A percentile compares a stretch with the other conserved stretches of the same genome.
These are phyloP conservation scores for Aspergillus olivimuriae DNA, from an alignment of 495 filamentous ascomycete genomes.

Conservation along the genomic window DNA sequence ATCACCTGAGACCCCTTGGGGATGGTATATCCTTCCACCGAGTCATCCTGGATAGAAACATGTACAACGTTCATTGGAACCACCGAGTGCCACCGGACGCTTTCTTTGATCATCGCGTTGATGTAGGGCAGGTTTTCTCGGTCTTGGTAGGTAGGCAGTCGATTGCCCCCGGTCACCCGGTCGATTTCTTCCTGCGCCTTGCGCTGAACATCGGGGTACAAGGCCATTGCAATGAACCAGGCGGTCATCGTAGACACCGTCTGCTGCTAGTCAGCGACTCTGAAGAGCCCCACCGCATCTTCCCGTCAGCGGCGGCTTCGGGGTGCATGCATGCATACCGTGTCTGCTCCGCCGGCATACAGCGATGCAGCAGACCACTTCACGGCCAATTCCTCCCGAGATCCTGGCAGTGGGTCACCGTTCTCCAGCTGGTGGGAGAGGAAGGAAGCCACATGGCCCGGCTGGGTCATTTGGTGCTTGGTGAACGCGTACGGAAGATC, in stretches of 20 bases:
- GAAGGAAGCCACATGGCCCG: conserved; percentile 30
- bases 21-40: conserved; percentile 26
- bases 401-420: conserved; percentile 1
- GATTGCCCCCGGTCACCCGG: conserved; percentile 31
- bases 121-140: conserved; percentile 32
- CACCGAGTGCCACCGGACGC: conserved; percentile 36
- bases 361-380: conserved; percentile 45
- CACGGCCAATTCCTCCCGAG: conserved; percentile 24
- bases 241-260: conserved; percentile 26
- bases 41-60: conserved; percentile 43
- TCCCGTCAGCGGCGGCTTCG: neutral
- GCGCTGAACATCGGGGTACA: conserved; percentile 34
- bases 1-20: conserved; percentile 36
- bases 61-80: conserved; percentile 46
- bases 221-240: conserved; percentile 32
- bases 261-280: too few species aligned
- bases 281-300: too few species aligned
- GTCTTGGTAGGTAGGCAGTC: conserved; percentile 26
- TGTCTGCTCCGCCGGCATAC: conserved; percentile 54
- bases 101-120: conserved; percentile 35
- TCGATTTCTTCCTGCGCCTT: conserved; percentile 51
- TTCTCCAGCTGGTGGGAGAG: conserved; percentile 28
- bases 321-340: conserved; percentile 9
- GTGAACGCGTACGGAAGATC: conserved; percentile 40
- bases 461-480: conserved; percentile 31